Conservation (phyloP, 495 filamentous ascomycete species). For the Chaetomium tenue region DNA sequence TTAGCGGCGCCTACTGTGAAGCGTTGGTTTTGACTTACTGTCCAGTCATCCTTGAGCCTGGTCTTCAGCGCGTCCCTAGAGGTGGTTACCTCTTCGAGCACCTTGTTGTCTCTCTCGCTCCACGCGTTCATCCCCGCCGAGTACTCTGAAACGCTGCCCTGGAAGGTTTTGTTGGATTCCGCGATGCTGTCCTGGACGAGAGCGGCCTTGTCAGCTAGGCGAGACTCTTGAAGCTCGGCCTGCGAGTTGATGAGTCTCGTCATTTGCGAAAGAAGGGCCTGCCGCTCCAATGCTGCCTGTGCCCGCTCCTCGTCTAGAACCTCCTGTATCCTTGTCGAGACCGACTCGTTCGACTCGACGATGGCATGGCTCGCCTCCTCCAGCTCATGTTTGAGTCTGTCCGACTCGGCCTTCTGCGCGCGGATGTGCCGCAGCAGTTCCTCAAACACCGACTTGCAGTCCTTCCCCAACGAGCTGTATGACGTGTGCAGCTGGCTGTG, state of each 20-base stretch:
- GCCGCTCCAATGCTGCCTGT: conserved; percentile 70
- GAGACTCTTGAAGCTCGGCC: conserved; percentile 66
- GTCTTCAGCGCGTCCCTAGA: conserved; percentile 74
- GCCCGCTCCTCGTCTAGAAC: conserved; percentile 72
- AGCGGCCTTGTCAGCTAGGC: conserved; percentile 63
- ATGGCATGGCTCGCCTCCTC: conserved; percentile 63
- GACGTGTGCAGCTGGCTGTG: conserved; percentile 81
- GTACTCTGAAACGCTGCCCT: conserved; percentile 62
- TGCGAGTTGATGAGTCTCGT: conserved; percentile 68
- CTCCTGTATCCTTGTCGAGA: conserved; percentile 65
- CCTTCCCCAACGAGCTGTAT: conserved; percentile 82
- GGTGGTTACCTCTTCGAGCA: conserved; percentile 66
- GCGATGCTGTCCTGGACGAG: conserved; percentile 60
- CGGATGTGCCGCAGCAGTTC: conserved; percentile 68
- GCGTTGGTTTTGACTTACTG: conserved; percentile 49
- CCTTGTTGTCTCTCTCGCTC: conserved; percentile 63
- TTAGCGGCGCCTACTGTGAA: conserved; percentile 29
- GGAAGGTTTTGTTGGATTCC: conserved; percentile 60
- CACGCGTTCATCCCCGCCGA: conserved; percentile 71
- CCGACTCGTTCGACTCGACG: conserved; percentile 62
- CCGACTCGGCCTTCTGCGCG: conserved; percentile 75
- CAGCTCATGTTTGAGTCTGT: conserved; percentile 67
- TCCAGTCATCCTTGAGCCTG: conserved; percentile 85
- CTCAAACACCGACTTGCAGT: conserved; percentile 84
- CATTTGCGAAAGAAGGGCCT: conserved; percentile 72